Evolutionary conservation across 306 rosid species (phyloP).

Genomic region (Arachis hypogaea): DNA sequence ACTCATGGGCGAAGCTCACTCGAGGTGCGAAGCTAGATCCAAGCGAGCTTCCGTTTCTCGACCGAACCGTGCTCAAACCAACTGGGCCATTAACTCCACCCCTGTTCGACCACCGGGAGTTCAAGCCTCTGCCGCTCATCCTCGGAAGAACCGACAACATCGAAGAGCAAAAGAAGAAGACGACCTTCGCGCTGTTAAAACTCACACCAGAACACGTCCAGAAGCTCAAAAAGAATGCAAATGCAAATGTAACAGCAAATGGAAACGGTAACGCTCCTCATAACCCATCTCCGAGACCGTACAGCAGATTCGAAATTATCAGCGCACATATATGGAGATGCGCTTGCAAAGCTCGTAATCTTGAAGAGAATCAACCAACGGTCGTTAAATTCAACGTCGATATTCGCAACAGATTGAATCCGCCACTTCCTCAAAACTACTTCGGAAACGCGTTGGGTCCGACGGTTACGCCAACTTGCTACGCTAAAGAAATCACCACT

Average conservation of each 20-base stretch:
- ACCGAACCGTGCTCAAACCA: constrained; percentile 9
- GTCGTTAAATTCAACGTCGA: neutral
- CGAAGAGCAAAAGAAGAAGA: neutral
- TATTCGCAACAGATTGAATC: neutral
- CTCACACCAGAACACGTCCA: constrained; percentile 23
- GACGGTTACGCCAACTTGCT: neutral
- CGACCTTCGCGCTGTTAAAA: neutral
- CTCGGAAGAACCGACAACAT: neutral
- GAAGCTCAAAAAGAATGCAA: constrained; percentile 14
- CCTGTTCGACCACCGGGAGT: constrained; percentile 5
- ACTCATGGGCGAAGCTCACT: constrained; percentile 25
- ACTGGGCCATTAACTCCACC: neutral
- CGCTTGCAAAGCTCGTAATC: constrained; percentile 17
- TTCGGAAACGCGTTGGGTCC: constrained; percentile 26
- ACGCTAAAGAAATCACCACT: neutral
- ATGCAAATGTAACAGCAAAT: neutral
- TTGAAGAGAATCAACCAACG: neutral
- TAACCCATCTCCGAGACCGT: neutral
- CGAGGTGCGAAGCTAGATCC: neutral
- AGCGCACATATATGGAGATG: constrained; percentile 33
- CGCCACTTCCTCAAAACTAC: constrained; percentile 26
- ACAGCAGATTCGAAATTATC: constrained; percentile 29
- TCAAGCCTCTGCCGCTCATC: constrained; percentile 13
- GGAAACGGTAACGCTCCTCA: neutral
- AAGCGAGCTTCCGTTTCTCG: neutral